Conservation (phyloP, 1,284 basidiomycete genomes). For the Exobasidium rhododendri region DNA sequence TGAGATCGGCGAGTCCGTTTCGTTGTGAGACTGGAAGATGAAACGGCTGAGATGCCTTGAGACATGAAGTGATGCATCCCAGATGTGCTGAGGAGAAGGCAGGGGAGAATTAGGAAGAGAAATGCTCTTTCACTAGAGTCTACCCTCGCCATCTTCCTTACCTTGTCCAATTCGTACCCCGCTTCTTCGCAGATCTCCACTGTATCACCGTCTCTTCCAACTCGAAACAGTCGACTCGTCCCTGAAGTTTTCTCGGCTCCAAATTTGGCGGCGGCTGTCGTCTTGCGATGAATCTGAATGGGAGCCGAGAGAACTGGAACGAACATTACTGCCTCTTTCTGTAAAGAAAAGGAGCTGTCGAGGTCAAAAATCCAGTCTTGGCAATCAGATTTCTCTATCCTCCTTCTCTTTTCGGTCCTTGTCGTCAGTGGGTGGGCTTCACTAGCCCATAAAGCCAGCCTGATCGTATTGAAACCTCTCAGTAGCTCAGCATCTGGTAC, state of each 20-base stretch:
- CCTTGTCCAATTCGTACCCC: conserved; percentile 22
- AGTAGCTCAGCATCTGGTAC: neutral
- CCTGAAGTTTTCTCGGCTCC: neutral
- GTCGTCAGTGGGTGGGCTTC: neutral
- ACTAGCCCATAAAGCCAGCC: neutral
- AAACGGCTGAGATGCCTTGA: neutral
- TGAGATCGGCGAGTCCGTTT: neutral
- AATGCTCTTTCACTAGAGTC: too few relatives aligned
- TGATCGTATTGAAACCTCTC: neutral
- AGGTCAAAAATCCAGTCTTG: neutral
- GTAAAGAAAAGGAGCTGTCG: neutral
- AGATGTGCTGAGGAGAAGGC: conserved; percentile 15
- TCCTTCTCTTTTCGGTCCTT: neutral
- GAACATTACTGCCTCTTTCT: neutral
- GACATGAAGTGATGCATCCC: conserved; percentile 20
- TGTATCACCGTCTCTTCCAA: neutral
- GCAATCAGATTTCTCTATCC: neutral
- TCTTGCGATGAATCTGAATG: neutral
- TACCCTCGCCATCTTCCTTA: too few relatives aligned
- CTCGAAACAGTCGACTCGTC: neutral
- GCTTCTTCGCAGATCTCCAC: conserved; percentile 14
- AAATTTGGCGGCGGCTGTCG: neutral
- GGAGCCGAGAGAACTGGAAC: neutral
- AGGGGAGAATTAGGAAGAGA: neutral
- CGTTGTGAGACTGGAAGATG: neutral